These are phyloP conservation scores for Coemansia sp. DNA, from an alignment of 192 early-diverging fungal genomes.

Conservation along the genomic window DNA sequence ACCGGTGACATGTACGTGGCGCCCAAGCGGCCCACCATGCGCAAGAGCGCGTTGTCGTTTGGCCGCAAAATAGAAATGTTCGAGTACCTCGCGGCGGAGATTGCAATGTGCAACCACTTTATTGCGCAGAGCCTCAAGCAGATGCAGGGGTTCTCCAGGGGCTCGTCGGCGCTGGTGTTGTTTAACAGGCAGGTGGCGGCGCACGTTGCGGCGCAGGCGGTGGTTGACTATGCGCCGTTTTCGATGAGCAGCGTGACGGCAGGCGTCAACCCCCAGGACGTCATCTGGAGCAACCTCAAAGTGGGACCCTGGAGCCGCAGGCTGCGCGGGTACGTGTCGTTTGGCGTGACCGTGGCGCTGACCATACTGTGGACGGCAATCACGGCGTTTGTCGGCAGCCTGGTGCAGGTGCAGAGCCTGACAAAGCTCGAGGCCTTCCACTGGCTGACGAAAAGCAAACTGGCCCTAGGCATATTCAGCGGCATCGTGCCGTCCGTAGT, in stretches of 20 bases:
- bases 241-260: slow-evolving; percentile 63
- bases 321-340: slow-evolving; percentile 56
- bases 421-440: slow-evolving; percentile 54
- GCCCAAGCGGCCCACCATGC: slow-evolving; percentile 49
- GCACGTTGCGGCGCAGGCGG: slow-evolving; percentile 71
- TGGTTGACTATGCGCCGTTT: slow-evolving; percentile 61
- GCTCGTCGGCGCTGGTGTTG: slow-evolving; percentile 77
- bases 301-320: slow-evolving; percentile 54
- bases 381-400: slow-evolving; percentile 57
- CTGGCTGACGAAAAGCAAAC: slow-evolving; percentile 15
- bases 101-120: slow-evolving; percentile 28
- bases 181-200: slow-evolving; percentile 73
- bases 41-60: slow-evolving; percentile 21
- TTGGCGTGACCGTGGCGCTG: slow-evolving; percentile 55
- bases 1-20: slow-evolving; percentile 8
- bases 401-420: slow-evolving; percentile 57
- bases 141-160: slow-evolving; percentile 18
- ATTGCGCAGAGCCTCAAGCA: slow-evolving; percentile 47
- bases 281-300: slow-evolving; percentile 81
- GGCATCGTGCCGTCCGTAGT: slow-evolving; percentile 76
- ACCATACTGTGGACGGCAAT: slow-evolving; percentile 73
- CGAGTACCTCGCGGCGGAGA: slow-evolving; percentile 21
- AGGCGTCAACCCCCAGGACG: slow-evolving; percentile 66
- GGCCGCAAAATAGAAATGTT: slow-evolving; percentile 64
- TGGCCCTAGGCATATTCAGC: slow-evolving; percentile 55